Base-by-base conservation (phyloP, 2,329 filamentous ascomycete genomes). In the Venturia carpophila region DNA sequence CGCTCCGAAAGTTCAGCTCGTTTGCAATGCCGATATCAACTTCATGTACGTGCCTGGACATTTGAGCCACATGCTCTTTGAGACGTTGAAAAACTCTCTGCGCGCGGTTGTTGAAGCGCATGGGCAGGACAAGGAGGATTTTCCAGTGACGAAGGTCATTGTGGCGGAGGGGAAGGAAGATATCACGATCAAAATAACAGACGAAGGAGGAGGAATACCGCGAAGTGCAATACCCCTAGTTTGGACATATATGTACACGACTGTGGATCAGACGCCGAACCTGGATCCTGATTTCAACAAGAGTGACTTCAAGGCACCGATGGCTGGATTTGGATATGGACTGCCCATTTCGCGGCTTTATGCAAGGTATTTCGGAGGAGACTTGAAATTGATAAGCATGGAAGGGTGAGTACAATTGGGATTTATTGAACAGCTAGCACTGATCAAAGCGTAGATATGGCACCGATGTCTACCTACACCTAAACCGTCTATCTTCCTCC, bases 181-280 rank as follows among this genome's bases (percentile, higher is more conserved):
- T 73, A 99, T 99, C 72, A 99, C 94, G 5, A 97, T 99, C 80
- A 99, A 99, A 79, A 89, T 99, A 71, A 91, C 89, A 5, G 94
- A 99, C 75, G 94, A 99, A 78, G 94, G 94, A 66, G 94, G 94
- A 68, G 94, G 94, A 68, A 97, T 99, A 64, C 92, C 94, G 0
- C 83, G 94, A 71, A 95, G 90, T 71, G 86, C 91, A 63, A 97
- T 99, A 68, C 94, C 94, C 5, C 83, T 99, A 17, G 94, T 97
- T n/a, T 99, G 94, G 94, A 99, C 94, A 15, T 99, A 99, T 76
- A 99, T 97, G 94, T 99, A 99, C 76, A 99, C 94, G 43, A 99
- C 94, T 1, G 94, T 99, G 69, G 94, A 97, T 76, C 87, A 92
- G 71, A 97, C 94, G 27, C 94, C 94, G 17, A 96, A 87, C 73